Evolutionary conservation across 768 basidiomycete species (phyloP).

Genomic region (Auriscalpium vulgare): DNA sequence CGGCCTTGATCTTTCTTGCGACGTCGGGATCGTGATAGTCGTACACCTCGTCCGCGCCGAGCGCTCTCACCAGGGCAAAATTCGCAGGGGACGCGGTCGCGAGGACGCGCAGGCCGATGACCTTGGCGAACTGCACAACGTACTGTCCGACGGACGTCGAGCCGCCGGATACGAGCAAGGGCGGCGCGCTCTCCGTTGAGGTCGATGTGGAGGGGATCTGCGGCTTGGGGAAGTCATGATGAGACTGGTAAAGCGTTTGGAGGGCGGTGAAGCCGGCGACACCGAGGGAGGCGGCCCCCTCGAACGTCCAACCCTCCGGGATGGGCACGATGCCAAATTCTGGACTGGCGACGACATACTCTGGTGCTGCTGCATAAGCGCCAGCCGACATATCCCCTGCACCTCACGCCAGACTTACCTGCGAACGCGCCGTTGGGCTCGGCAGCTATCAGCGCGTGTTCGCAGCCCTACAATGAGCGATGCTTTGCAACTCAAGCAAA

Average conservation of each 20-base stretch:
- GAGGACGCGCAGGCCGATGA: constrained; percentile 24
- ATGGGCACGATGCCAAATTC: not conserved
- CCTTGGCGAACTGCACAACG: constrained; percentile 24
- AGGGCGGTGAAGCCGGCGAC: constrained; percentile 10
- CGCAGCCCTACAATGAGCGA: no score
- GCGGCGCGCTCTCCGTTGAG: not conserved
- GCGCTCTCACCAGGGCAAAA: constrained; percentile 21
- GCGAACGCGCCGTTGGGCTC: no score
- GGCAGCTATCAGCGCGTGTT: no score
- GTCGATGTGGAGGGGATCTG: not conserved
- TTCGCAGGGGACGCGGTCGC: constrained; percentile 27
- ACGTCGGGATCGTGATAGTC: constrained; percentile 21
- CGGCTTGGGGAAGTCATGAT: constrained; percentile 1
- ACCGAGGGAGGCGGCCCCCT: constrained; percentile 12
- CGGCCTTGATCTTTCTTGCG: constrained; percentile 18
- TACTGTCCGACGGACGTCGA: constrained; percentile 28
- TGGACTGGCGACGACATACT: constrained; percentile 8
- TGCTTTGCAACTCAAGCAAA: no score
- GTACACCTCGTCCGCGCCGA: constrained; percentile 27
- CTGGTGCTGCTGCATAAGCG: not conserved
- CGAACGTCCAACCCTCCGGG: constrained; percentile 9
- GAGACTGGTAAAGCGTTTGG: constrained; percentile 9
- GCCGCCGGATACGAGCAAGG: constrained; percentile 12
- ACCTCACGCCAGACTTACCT: no score
- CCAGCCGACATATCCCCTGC: no score